Percentiles rank a stretch among this genome's conserved stretches.
Conservation (phyloP, 2,329 filamentous ascomycete genomes). For the Juglanconis juglandina region DNA sequence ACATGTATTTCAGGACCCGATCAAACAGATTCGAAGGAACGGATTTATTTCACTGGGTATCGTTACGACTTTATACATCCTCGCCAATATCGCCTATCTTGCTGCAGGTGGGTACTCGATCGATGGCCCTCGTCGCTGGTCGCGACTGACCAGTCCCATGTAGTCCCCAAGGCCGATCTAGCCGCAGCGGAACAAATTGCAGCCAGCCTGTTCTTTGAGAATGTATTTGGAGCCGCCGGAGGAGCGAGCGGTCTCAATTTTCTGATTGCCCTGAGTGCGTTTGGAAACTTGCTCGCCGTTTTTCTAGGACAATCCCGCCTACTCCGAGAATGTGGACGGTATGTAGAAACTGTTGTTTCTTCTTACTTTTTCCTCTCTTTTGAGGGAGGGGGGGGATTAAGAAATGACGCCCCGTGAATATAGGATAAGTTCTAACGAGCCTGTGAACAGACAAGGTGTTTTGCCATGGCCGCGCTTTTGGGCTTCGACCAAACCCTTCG, state of each 20-base stretch:
- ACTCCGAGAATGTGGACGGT: slow-evolving; percentile 56
- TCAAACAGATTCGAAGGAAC: slow-evolving; percentile 50
- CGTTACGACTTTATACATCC: slow-evolving; percentile 52
- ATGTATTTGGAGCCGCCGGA: slow-evolving; percentile 49
- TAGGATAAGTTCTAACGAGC: neutral
- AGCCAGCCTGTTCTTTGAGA: slow-evolving; percentile 55
- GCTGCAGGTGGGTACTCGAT: slow-evolving; percentile 34
- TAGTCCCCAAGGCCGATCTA: slow-evolving; percentile 50
- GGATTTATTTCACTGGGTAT: slow-evolving; percentile 47
- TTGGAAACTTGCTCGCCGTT: slow-evolving; percentile 56
- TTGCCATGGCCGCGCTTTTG: slow-evolving; percentile 57
- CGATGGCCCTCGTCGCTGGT: neutral
- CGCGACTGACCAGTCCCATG: neutral
- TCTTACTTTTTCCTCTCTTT: neutral
- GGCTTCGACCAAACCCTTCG: slow-evolving; percentile 60
- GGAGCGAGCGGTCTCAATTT: slow-evolving; percentile 51
- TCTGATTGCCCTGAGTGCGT: slow-evolving; percentile 53
- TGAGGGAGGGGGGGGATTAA: too few relatives aligned
- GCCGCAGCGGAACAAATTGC: slow-evolving; percentile 47
- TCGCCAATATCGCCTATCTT: slow-evolving; percentile 60
- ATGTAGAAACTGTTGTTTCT: neutral
- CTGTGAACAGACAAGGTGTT: slow-evolving; percentile 46
- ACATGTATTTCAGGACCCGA: slow-evolving; percentile 44
- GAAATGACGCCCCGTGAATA: too few relatives aligned
- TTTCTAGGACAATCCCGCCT: slow-evolving; percentile 54